Evolutionary conservation across 2,329 filamentous ascomycete genomes (phyloP), one percentile per base, ranked within the genome.

Genomic region (Cladophialophora immunda): DNA sequence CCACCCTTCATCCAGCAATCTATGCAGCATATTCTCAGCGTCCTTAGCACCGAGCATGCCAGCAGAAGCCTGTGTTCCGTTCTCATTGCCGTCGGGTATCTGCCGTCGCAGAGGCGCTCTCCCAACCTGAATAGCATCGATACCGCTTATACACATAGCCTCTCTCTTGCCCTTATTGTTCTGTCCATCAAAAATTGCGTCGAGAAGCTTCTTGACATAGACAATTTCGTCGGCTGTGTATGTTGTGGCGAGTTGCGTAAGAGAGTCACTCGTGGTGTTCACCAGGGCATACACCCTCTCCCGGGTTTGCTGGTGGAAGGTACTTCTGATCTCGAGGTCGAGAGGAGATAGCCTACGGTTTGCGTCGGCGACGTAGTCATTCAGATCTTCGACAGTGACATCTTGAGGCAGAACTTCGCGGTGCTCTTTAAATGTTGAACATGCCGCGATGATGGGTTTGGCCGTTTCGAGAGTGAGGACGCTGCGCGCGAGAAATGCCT

Each of bases 221-320:
- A 91, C 88, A 34, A 98, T 92, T 81, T 98, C 94, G 72, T 97
- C 93, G 0, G 92, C 82, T 7, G 85, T 86, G 76, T 91, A 92
- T 0, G 87, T 88, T 0, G 95, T 98, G 1, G 94, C 93, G 45
- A 97, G 85, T 75, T 97, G 94, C 0, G 93, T 96, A 67, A 94
- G 82, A 0, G 90, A 83, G 78, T 99, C 95, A 68, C 90, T 93
- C 9, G 91, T 90, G 0, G 90, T 92, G 80, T 99, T 99, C 55
- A 98, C 90, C 36, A 99, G 84, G 1, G 92, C 92, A 77, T 90
- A 97, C 25, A 93, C 82, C n/a, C 88, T 87, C 73, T 88, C 82
- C 71, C 86, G 87, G 9, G 84, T 84, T 30, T 79, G 76, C 77
- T 97, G 94, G 73, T 95, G 88, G 38, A 87, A 80, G 3, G 87